Evolutionary conservation across 1,284 basidiomycete genomes (phyloP), one percentile per base, ranked within the genome.

Genomic region (Malassezia cuniculi): DNA sequence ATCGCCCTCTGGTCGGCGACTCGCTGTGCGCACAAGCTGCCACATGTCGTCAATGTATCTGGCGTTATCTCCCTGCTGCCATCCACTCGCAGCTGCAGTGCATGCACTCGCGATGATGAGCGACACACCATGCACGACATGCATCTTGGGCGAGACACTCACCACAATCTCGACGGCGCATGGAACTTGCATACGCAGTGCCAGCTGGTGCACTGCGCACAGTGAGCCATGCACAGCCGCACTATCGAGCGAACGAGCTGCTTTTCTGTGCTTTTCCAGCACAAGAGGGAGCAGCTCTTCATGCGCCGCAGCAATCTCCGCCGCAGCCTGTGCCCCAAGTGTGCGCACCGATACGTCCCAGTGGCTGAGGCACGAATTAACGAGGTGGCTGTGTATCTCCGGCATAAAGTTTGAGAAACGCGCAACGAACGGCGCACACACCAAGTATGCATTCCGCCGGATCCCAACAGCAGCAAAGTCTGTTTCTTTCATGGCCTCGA

Each of bases 391-490:
- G 69, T n/a, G 42, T 27, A 43, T 72, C 69, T n/a, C 71, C 4
- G 6, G 20, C 16, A 36, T 2, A 21, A n/a, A 27, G 27, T 27
- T 27, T 27, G 27, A 5, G 6, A 20, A 39, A 44, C 74, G 72
- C 10, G 87, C 85, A 14, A 95, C 82, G 50, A 81, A 78, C 22
- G 83, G 80, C 29, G 86, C 84, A 31, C 85, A 84, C 4, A 74
- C 69, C 5, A 85, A 70, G 62, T 90, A 95, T 0, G 89, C 80
- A 53, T 82, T 82, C 44, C 81, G 74, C 21, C 85, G 72, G 7
- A 87, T 74, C 50, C 85, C 83, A 33, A 97, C 82, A 14, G 85
- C 80, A 69, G 85, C 93, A 68, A 95, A 97, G 69, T 97, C 93
- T 1, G 85, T 85, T 66, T 83, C 82, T 31, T 79, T 75, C 22